Percentiles rank a stretch among this genome's conserved stretches.
These are phyloP conservation scores for Sistotremastrum niveocremeum DNA, from an alignment of 768 basidiomycete genomes.

Conservation along the genomic window DNA sequence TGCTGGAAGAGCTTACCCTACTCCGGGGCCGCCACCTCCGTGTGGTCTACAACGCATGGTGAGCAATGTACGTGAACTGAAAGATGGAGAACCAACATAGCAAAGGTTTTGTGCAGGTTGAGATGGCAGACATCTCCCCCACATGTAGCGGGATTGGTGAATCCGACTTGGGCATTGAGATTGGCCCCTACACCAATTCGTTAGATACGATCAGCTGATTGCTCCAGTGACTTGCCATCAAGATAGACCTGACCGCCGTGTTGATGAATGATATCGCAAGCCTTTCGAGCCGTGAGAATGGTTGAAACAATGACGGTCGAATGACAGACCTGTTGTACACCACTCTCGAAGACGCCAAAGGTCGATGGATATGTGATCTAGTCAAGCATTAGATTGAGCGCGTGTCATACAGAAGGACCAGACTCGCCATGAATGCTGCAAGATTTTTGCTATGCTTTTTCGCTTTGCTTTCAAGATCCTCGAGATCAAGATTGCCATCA, in stretches of 20 bases:
- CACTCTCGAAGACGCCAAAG: slow-evolving; percentile 94
- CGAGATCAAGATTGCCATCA: slow-evolving; percentile 83
- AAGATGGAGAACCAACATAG: slow-evolving; percentile 46
- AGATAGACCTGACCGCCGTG: slow-evolving; percentile 96
- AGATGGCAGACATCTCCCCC: slow-evolving; percentile 97
- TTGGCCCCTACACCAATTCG: slow-evolving; percentile 53
- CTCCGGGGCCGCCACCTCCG: slow-evolving; percentile 94
- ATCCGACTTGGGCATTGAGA: slow-evolving; percentile 83
- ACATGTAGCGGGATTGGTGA: slow-evolving; percentile 88
- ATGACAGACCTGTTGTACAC: slow-evolving; percentile 49
- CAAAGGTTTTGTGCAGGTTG: slow-evolving; percentile 97
- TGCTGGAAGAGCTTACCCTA: slow-evolving; percentile 43
- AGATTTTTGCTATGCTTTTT: slow-evolving; percentile 83
- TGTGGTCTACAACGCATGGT: slow-evolving; percentile 50
- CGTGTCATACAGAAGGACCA: background rate
- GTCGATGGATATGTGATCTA: slow-evolving; percentile 98
- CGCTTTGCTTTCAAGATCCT: slow-evolving; percentile 76
- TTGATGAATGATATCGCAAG: slow-evolving; percentile 87
- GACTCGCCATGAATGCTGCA: slow-evolving; percentile 84
- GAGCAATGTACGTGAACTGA: background rate
- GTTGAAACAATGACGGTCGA: background rate
- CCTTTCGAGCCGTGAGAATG: slow-evolving; percentile 27
- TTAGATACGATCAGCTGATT: background rate
- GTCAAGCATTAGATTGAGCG: slow-evolving; percentile 1
- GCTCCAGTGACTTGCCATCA: slow-evolving; percentile 40